Evolutionary conservation across 176 grass and related monocot genomes (phyloP), one percentile per base, ranked within the genome.

Genomic region (Coix lacrymajobi): DNA sequence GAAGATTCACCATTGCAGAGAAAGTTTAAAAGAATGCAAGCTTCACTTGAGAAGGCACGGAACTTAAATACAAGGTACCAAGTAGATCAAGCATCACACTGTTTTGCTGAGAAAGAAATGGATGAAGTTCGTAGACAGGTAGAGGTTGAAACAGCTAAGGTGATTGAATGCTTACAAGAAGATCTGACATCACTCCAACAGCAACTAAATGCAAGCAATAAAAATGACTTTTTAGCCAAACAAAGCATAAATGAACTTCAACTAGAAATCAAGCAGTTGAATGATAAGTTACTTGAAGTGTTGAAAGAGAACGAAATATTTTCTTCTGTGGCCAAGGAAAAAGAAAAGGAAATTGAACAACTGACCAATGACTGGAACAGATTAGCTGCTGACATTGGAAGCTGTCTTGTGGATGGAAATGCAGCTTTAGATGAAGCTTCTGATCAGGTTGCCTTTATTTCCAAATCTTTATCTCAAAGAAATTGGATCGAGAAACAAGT

Each of bases 11-110:
- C 93, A 85, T 90, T 96, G 85, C 87, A 90, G 52, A 79, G 26
- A 69, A 99, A 96, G 73, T 24, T 99, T 69, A 99, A 89, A 92
- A 99, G 70, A 79, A 96, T 99, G 93, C 93, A 95, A 90, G 87
- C 75, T 83, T 99, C 96, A 63, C 82, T 99, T 76, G 96, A 96
- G 22, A 91, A 91, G 73, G 96, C 83, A 61, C 71, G 69, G 2
- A 69, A 83, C 78, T 76, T 96, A 81, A 96, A 95, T 81, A 71
- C 43, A 81, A 92, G 74, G 64, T 88, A 80, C 56, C 84, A 92
- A 76, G 85, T 74, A 62, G 85, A 94, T 71, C 91, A 95, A 48
- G 82, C 66, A 71, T 91, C 91, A 85, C 91, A 98, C 66, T 92
- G 25, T 79, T 89, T 73, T 88, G 79, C 90, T 60, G 89, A 93